These are phyloP conservation scores for Plasmodium knowlesi DNA, from an alignment of 169 alveolate species.

Conservation along the genomic window DNA sequence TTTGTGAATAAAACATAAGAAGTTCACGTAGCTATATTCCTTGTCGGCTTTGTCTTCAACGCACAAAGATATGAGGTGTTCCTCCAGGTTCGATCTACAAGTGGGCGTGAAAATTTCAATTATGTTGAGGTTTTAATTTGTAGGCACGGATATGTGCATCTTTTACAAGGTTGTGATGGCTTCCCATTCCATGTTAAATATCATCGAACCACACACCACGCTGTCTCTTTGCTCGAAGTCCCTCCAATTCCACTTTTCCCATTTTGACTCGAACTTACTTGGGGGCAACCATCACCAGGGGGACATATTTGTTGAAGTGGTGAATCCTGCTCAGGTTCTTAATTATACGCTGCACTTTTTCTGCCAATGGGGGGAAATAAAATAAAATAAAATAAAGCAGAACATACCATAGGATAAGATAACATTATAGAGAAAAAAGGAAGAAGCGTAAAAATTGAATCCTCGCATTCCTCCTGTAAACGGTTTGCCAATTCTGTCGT, in stretches of 20 bases:
- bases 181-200: neutral
- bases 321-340: conserved; percentile 47
- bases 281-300: conserved; percentile 58
- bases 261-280: conserved; percentile 20
- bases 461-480: neutral
- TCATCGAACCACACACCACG: neutral
- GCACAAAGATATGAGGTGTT: conserved; percentile 40
- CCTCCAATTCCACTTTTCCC: neutral
- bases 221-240: neutral
- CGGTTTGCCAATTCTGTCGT: neutral
- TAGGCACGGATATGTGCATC: neutral
- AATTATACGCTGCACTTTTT: conserved; percentile 59
- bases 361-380: neutral
- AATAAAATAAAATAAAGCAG: conserved; percentile 1
- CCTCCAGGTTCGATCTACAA: conserved; percentile 14
- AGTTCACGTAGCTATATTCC: conserved; percentile 73
- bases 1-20: conserved; percentile 73
- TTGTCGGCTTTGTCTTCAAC: conserved; percentile 70
- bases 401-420: neutral
- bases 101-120: neutral
- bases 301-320: conserved; percentile 51
- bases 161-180: neutral
- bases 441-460: neutral
- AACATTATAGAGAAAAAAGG: neutral
- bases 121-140: neutral